A percentile compares a stretch with the other conserved stretches of the same genome.
phyloP scores from a whole-genome alignment of 106 monocot species.

The Agapanthus africanus region DNA sequence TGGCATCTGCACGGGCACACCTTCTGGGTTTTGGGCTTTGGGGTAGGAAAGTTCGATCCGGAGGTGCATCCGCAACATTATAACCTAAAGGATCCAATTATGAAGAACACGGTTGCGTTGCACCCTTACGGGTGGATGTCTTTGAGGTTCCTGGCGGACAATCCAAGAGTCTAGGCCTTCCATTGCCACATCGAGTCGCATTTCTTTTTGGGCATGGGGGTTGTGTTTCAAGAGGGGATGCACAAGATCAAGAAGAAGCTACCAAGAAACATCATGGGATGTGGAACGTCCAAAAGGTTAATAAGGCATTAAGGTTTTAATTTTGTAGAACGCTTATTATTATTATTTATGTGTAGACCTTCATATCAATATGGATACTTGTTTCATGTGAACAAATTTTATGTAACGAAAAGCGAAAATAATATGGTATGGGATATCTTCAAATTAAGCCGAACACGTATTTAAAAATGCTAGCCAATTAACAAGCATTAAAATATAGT shows the following conservation, averaged over 20 bases:
- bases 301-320: not conserved
- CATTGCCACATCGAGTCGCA: conserved; percentile 92
- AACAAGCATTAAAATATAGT: too few relatives aligned
- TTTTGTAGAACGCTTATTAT: too few relatives aligned
- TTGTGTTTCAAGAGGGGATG: conserved; percentile 68
- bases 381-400: too few relatives aligned
- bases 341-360: too few relatives aligned
- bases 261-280: conserved; percentile 56
- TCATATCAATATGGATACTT: too few relatives aligned
- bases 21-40: conserved; percentile 91
- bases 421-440: too few relatives aligned
- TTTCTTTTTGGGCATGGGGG: conserved; percentile 89
- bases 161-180: conserved; percentile 85
- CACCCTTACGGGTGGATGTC: conserved; percentile 86
- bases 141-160: conserved; percentile 63
- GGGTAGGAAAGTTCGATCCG: conserved; percentile 63
- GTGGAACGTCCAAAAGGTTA: conserved; percentile 35
- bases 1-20: conserved; percentile 99
- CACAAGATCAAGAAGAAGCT: conserved; percentile 44
- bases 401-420: too few relatives aligned
- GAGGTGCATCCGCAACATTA: conserved; percentile 23
- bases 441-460: too few relatives aligned
- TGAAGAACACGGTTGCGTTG: conserved; percentile 84
- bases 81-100: conserved; percentile 68
- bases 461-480: too few relatives aligned